Percentiles rank a stretch among this genome's conserved stretches.
Conservation (phyloP, 768 basidiomycete genomes). For the Suillus alpinus region DNA sequence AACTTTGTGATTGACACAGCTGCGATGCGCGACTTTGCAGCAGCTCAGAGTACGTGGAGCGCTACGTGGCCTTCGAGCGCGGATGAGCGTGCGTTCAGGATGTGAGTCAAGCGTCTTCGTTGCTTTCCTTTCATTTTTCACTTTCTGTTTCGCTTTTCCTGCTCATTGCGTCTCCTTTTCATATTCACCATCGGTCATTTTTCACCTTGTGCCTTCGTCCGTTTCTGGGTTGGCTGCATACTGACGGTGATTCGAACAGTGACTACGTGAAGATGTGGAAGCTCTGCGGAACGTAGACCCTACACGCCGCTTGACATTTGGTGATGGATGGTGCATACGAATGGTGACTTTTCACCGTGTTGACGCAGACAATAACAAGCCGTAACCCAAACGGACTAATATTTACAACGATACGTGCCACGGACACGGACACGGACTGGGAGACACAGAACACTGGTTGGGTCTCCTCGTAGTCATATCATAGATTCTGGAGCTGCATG, state of each 20-base stretch:
- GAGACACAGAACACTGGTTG: too few species aligned
- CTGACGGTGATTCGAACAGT: slow-evolving; percentile 7
- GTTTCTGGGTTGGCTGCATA: too few species aligned
- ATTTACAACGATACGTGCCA: neutral
- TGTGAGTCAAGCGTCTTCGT: slow-evolving; percentile 38
- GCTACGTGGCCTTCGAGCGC: slow-evolving; percentile 69
- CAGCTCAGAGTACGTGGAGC: slow-evolving; percentile 62
- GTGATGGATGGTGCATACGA: too few species aligned
- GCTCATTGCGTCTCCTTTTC: too few species aligned
- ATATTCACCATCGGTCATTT: too few species aligned
- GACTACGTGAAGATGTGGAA: slow-evolving; percentile 36
- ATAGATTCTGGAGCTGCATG: too few species aligned
- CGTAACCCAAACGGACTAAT: neutral
- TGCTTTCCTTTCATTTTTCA: too few species aligned
- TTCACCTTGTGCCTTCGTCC: too few species aligned
- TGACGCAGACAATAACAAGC: neutral
- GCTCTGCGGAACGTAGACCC: slow-evolving; percentile 17
- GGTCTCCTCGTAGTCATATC: too few species aligned
- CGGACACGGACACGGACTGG: too few species aligned
- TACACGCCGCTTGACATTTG: neutral
- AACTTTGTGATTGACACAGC: slow-evolving; percentile 16
- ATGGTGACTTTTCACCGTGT: too few species aligned
- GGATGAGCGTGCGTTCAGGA: slow-evolving; percentile 63
- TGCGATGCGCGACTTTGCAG: slow-evolving; percentile 74
- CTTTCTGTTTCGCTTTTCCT: too few species aligned